phyloP scores from a whole-genome alignment of 805 yeast species.

The Hanseniaspora vineae region DNA sequence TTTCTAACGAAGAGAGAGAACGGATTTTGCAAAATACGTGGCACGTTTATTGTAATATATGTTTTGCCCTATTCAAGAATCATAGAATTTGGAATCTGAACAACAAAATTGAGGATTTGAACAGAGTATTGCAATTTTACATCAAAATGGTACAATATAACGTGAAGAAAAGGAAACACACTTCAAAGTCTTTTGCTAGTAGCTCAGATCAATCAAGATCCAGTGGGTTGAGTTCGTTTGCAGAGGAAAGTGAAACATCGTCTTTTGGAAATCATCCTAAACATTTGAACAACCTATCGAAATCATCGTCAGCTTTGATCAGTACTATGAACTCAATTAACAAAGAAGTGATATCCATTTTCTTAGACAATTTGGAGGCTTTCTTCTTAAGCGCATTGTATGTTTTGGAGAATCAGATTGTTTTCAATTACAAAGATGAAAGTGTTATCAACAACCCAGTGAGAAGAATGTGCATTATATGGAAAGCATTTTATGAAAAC shows the following conservation, averaged over 20 bases:
- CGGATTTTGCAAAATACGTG: constrained; percentile 20
- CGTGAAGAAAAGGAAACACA: not conserved
- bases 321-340: not conserved
- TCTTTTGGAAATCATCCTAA: too few relatives aligned
- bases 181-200: too few relatives aligned
- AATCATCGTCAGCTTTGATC: not conserved
- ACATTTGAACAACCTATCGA: not conserved
- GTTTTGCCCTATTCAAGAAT: constrained; percentile 18
- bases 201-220: not conserved
- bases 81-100: constrained; percentile 21
- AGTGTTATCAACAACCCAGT: constrained; percentile 24
- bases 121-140: constrained; percentile 2
- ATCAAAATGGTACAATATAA: not conserved
- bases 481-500: constrained; percentile 45
- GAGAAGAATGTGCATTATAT: constrained; percentile 30
- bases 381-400: constrained; percentile 9
- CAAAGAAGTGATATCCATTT: not conserved
- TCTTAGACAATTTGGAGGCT: constrained; percentile 1
- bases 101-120: constrained; percentile 18
- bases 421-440: constrained; percentile 21
- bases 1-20: constrained; percentile 18
- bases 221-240: not conserved
- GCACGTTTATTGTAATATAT: constrained; percentile 20
- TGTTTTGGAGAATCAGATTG: constrained; percentile 26
- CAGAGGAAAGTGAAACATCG: not conserved